These are phyloP conservation scores for Lasiosphaeria ovina DNA, from an alignment of 495 filamentous ascomycete genomes.

Conservation along the genomic window DNA sequence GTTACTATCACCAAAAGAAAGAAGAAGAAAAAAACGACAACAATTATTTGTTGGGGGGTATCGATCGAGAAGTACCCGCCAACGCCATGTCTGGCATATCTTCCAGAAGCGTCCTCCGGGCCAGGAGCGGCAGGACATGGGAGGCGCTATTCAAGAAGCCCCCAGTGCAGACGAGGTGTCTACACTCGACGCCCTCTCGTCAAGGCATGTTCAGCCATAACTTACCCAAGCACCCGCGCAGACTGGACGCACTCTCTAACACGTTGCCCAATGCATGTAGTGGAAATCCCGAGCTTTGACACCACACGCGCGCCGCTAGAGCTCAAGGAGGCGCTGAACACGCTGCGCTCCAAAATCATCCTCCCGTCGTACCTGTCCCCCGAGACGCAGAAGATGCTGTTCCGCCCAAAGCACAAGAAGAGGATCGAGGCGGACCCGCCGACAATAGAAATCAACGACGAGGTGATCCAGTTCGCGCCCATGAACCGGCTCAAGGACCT, in stretches of 20 bases:
- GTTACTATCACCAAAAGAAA: too few relatives aligned
- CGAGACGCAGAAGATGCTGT: constrained; percentile 56
- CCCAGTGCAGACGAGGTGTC: constrained; percentile 16
- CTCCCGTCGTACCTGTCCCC: constrained; percentile 59
- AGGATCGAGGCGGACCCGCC: constrained; percentile 58
- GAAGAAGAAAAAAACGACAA: too few relatives aligned
- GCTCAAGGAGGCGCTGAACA: constrained; percentile 42
- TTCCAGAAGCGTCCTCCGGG: constrained; percentile 22
- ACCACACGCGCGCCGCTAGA: constrained; percentile 29
- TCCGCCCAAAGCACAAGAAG: constrained; percentile 48
- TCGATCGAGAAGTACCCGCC: not conserved
- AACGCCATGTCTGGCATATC: constrained; percentile 23
- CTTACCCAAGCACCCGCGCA: not conserved
- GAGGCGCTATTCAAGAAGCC: constrained; percentile 11
- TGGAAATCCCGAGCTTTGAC: constrained; percentile 30
- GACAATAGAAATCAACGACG: constrained; percentile 57
- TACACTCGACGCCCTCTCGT: constrained; percentile 23
- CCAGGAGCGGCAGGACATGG: constrained; percentile 13
- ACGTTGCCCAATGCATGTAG: constrained; percentile 3
- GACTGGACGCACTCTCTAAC: not conserved
- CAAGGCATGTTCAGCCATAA: constrained; percentile 18
- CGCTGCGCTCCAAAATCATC: constrained; percentile 63
- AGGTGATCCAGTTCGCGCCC: constrained; percentile 54
- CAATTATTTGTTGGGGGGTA: not conserved
- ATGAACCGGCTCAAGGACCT: constrained; percentile 36